Evolutionary conservation across 164 flowering plant species (phyloP), one percentile per base, ranked within the genome.

Genomic region (Stephania japonica): DNA sequence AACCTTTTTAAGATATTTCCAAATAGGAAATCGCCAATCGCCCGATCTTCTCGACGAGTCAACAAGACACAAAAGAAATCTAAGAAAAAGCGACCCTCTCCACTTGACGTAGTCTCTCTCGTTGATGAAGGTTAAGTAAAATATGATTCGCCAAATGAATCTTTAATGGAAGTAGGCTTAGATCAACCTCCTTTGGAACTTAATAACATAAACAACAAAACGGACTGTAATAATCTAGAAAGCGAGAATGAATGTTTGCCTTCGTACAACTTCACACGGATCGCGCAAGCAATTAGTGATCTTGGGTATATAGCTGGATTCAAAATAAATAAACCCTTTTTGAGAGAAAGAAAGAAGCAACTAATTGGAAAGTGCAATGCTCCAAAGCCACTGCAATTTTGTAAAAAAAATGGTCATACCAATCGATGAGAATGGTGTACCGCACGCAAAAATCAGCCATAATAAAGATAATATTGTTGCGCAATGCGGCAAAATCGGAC

Each of bases 31-130:
- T n/a, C n/a, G n/a, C n/a, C n/a, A n/a, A n/a, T n/a, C n/a, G n/a
- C n/a, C n/a, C n/a, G n/a, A n/a, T n/a, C n/a, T n/a, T n/a, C n/a
- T n/a, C n/a, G n/a, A n/a, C n/a, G n/a, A n/a, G n/a, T n/a, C n/a
- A n/a, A n/a, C n/a, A n/a, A n/a, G n/a, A n/a, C n/a, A n/a, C n/a
- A n/a, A n/a, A n/a, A n/a, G n/a, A n/a, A n/a, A n/a, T n/a, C n/a
- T n/a, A n/a, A n/a, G n/a, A n/a, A n/a, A n/a, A n/a, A n/a, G n/a
- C n/a, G n/a, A n/a, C n/a, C n/a, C n/a, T n/a, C n/a, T n/a, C n/a
- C n/a, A n/a, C n/a, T n/a, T 96, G 67, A 96, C 99, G 80, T 96
- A 96, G 83, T 96, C 99, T 81, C 97, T 85, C 99, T 96, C n/a
- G 82, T n/a, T 73, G 6, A 76, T 53, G n/a, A 53, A 53, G 61